Base-by-base conservation (phyloP, 768 basidiomycete genomes). In the Russula sp. region DNA sequence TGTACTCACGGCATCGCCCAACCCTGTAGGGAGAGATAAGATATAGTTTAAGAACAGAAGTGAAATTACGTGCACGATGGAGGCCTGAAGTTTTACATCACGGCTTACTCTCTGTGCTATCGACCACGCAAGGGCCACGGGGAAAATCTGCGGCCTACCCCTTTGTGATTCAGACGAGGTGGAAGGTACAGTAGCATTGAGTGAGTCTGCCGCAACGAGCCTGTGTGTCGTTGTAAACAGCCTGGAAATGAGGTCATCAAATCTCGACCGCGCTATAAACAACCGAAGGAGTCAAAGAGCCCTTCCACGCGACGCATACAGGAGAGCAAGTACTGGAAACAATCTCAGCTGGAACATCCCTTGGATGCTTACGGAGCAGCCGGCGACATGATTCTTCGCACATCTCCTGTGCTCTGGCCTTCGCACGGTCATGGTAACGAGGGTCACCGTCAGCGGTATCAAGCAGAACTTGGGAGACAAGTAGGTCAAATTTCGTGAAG, bases 401-500 rank as follows among this genome's bases (percentile, higher is more conserved):
- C 27, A 27, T 27, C 27, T 27, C 6, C 7, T 47, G 37, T 53
- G 44, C 61, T 13, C 16, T 52, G 34, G 32, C 1, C 14, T 9
- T 27, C 27, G 27, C 27, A 27, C 27, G 27, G 27, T 27, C 2
- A 27, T 27, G 27, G 27, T 61, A 0, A 31, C n/a, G 59, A 11
- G 22, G 1, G 14, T 9, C 10, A 27, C 27, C 27, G 27, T 39
- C 27, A 9, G 31, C 16, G 27, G 22, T 5, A 13, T 50, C 11
- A 3, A 20, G 18, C 10, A 7, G 10, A 27, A 27, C 27, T 27
- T 27, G 27, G 27, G 27, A 2, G 34, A 57, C 22, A 3, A 31
- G 49, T 49, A 45, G 0, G 27, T 63, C 62, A 47, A 52, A 57
- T 57, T 63, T 63, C 3, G 62, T 57, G 20, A 63, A 52, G 4